Conservation (phyloP, 352 stramenopile species). For the Phytopythium boreale region DNA sequence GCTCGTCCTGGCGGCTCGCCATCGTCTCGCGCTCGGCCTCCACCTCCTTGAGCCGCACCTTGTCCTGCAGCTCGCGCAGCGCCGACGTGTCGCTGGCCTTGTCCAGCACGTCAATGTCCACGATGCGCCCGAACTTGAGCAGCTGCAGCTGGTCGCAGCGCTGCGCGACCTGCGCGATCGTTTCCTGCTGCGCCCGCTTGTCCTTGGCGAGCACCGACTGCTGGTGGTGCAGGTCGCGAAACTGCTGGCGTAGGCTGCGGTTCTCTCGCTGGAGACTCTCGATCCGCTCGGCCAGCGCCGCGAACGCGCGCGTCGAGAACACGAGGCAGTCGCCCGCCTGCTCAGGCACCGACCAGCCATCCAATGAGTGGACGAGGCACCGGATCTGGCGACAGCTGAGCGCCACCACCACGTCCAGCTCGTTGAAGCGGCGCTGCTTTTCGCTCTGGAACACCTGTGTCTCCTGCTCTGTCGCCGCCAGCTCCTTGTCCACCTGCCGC, state of each 20-base stretch:
- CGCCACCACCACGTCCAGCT: constrained; percentile 80
- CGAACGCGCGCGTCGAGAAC: constrained; percentile 63
- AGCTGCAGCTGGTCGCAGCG: constrained; percentile 79
- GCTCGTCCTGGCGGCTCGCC: constrained; percentile 44
- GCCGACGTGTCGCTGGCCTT: constrained; percentile 74
- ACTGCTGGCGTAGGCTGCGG: constrained; percentile 80
- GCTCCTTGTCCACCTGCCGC: constrained; percentile 91
- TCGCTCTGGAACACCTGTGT: constrained; percentile 92
- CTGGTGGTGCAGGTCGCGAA: constrained; percentile 87
- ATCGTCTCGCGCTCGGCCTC: constrained; percentile 56
- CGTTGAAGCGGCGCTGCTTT: constrained; percentile 91
- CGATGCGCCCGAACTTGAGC: constrained; percentile 78
- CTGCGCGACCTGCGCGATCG: constrained; percentile 54
- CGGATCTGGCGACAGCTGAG: constrained; percentile 75
- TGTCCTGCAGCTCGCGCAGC: constrained; percentile 64
- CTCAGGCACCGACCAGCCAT: constrained; percentile 46
- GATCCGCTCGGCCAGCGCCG: constrained; percentile 67
- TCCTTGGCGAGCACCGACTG: constrained; percentile 79
- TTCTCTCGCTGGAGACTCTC: constrained; percentile 83
- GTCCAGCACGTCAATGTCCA: constrained; percentile 89
- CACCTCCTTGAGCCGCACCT: constrained; percentile 72
- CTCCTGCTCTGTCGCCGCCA: constrained; percentile 82
- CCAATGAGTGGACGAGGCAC: constrained; percentile 37
- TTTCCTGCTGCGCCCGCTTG: constrained; percentile 69
- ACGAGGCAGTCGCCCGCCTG: constrained; percentile 59